phyloP scores from a whole-genome alignment of 306 rosid species.

The Fragaria nilgerrensis region DNA sequence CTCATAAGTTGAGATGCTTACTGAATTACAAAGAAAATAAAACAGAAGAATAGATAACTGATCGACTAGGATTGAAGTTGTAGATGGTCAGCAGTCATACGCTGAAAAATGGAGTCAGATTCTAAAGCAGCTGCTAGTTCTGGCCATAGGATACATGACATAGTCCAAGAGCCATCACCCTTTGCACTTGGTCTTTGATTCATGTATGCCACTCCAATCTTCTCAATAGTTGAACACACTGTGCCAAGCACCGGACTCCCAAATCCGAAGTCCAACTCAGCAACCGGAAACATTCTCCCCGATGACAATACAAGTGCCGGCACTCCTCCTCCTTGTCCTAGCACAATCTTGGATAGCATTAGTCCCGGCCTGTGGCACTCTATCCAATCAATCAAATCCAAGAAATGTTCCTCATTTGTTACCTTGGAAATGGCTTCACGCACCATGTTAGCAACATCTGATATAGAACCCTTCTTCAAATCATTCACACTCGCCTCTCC shows the following conservation, averaged over 20 bases:
- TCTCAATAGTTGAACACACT: constrained; percentile 54
- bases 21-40: background rate
- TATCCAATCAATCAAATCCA: constrained; percentile 83
- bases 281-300: constrained; percentile 65
- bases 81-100: constrained; percentile 59
- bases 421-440: constrained; percentile 67
- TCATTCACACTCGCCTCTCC: constrained; percentile 61
- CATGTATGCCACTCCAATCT: constrained; percentile 75
- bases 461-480: constrained; percentile 45
- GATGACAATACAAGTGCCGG: constrained; percentile 68
- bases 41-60: background rate
- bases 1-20: background rate
- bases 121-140: constrained; percentile 57
- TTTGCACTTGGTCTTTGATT: constrained; percentile 78
- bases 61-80: constrained; percentile 32
- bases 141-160: constrained; percentile 89
- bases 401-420: constrained; percentile 61
- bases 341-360: constrained; percentile 57
- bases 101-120: constrained; percentile 60
- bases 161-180: constrained; percentile 80
- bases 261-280: constrained; percentile 75
- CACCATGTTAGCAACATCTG: constrained; percentile 43
- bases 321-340: constrained; percentile 44
- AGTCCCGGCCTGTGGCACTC: constrained; percentile 79
- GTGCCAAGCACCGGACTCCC: constrained; percentile 79